These are phyloP conservation scores for Prosopis cineraria DNA, from an alignment of 306 rosid genomes.

Conservation along the genomic window DNA sequence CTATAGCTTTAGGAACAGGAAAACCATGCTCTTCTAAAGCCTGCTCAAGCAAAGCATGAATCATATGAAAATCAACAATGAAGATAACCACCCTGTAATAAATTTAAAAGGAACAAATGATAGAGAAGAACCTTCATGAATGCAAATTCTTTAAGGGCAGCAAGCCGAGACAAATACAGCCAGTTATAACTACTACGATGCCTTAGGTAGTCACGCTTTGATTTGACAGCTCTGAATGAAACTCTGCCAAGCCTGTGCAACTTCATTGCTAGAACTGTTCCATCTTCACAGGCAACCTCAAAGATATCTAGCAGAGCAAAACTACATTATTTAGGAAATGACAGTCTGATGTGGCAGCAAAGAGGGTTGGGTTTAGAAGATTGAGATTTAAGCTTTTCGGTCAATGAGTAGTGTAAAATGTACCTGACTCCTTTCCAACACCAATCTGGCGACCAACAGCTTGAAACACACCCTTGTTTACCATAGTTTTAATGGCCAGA, in stretches of 20 bases:
- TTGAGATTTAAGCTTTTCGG: neutral
- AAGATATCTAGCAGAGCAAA: conserved; percentile 69
- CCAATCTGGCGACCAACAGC: conserved; percentile 96
- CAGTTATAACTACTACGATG: conserved; percentile 89
- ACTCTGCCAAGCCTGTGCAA: conserved; percentile 90
- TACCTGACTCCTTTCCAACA: conserved; percentile 97
- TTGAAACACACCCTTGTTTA: conserved; percentile 80
- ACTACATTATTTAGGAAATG: neutral
- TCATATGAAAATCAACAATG: conserved; percentile 14
- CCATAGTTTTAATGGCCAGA: conserved; percentile 93
- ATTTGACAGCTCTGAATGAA: conserved; percentile 90
- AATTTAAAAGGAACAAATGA: neutral
- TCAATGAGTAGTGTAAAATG: neutral
- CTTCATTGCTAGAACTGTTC: conserved; percentile 81
- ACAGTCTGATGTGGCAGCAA: neutral
- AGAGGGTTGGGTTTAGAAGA: neutral
- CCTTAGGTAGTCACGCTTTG: conserved; percentile 91
- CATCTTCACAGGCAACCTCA: conserved; percentile 92
- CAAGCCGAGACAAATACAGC: conserved; percentile 94
- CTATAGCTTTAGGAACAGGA: conserved; percentile 85
- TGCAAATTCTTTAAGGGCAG: conserved; percentile 88
- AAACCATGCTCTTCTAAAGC: conserved; percentile 84
- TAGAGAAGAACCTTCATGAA: conserved; percentile 78
- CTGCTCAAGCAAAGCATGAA: conserved; percentile 45
- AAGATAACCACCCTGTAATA: conserved; percentile 13